Conservation (phyloP, 768 basidiomycete species). For the Myochromella boudieri region DNA sequence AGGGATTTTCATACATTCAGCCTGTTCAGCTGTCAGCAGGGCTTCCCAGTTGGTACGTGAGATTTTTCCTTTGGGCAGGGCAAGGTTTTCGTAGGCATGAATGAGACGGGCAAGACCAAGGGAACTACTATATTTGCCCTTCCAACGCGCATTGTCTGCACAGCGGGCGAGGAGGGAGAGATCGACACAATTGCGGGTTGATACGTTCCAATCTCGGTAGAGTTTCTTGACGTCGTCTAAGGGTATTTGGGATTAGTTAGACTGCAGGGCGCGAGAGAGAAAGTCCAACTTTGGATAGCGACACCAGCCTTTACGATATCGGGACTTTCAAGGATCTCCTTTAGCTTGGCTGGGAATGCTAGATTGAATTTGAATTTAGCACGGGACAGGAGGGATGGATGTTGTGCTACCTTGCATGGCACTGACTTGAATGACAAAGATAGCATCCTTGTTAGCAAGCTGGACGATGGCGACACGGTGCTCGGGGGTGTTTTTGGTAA, state of each 20-base stretch:
- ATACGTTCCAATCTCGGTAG: slow-evolving; percentile 44
- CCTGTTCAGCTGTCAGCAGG: slow-evolving; percentile 42
- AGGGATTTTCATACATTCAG: slow-evolving; percentile 51
- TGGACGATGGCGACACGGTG: slow-evolving; percentile 78
- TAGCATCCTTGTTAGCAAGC: slow-evolving; percentile 53
- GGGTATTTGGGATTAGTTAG: slow-evolving; percentile 7
- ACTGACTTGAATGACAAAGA: slow-evolving; percentile 66
- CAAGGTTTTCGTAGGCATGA: slow-evolving; percentile 55
- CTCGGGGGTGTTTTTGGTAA: slow-evolving; percentile 47
- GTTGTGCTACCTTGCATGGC: slow-evolving; percentile 47
- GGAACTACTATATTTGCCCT: slow-evolving; percentile 59
- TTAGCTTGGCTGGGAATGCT: slow-evolving; percentile 58
- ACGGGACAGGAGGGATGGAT: background rate
- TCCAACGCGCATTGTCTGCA: slow-evolving; percentile 72
- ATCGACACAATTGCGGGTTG: slow-evolving; percentile 60
- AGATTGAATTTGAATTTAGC: slow-evolving; percentile 6
- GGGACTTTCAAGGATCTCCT: slow-evolving; percentile 50
- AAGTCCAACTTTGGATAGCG: slow-evolving; percentile 61
- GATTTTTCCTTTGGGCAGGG: slow-evolving; percentile 58
- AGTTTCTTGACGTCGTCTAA: slow-evolving; percentile 71
- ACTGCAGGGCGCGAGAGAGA: slow-evolving; percentile 9
- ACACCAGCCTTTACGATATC: slow-evolving; percentile 69
- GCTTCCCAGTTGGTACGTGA: slow-evolving; percentile 73
- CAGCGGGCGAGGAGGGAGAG: slow-evolving; percentile 67
- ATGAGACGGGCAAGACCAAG: slow-evolving; percentile 67